Percentiles rank a stretch among this genome's conserved stretches.
Conservation (phyloP, 1,284 basidiomycete genomes). For the Moniliella sp. region DNA sequence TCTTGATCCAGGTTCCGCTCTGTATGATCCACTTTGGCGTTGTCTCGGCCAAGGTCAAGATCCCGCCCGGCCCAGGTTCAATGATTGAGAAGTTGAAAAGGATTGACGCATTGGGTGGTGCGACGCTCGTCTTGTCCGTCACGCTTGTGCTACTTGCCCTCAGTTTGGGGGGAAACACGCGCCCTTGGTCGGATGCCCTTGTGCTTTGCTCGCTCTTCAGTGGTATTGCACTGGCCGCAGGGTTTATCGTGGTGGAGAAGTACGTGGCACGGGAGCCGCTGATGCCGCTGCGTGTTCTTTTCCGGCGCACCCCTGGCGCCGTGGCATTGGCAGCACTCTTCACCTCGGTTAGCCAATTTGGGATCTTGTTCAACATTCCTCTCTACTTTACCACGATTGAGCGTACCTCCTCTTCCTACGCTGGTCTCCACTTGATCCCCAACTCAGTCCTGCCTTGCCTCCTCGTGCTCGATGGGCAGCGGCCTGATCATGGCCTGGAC, state of each 20-base stretch:
- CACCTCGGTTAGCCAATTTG: conserved; percentile 35
- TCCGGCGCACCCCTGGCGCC: conserved; percentile 33
- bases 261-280: conserved; percentile 35
- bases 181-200: conserved; percentile 17
- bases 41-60: conserved; percentile 34
- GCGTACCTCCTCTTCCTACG: conserved; percentile 26
- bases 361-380: conserved; percentile 33
- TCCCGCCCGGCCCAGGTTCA: conserved; percentile 32
- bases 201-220: conserved; percentile 18
- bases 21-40: conserved; percentile 33
- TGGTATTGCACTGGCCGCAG: conserved; percentile 42
- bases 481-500: too few species aligned
- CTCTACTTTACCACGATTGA: conserved; percentile 34
- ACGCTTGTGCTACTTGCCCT: conserved; percentile 31
- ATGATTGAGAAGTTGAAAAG: conserved; percentile 35
- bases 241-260: conserved; percentile 38
- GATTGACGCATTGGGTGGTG: conserved; percentile 33
- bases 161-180: conserved; percentile 28
- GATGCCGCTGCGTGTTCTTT: conserved; percentile 33
- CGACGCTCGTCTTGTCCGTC: conserved; percentile 33
- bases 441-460: conserved; percentile 30
- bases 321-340: conserved; percentile 35
- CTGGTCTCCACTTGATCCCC: conserved; percentile 33
- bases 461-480: conserved; percentile 29
- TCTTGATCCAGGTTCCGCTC: conserved; percentile 33